A percentile compares a stretch with the other conserved stretches of the same genome.
Conservation (phyloP, 2,329 filamentous ascomycete genomes). For the Aureobasidium uvarum region DNA sequence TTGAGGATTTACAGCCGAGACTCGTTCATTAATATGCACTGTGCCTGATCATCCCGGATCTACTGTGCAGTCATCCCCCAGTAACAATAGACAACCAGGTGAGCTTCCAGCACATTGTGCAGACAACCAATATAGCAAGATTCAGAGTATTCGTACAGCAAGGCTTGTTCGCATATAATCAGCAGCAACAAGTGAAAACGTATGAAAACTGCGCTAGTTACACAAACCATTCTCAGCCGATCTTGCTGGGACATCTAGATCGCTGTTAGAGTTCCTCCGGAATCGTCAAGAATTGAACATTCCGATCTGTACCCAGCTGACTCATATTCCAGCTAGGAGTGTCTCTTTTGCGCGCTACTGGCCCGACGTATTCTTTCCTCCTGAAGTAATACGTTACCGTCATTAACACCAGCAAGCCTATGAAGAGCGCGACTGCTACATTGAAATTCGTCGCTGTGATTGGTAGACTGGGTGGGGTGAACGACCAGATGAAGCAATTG, state of each 20-base stretch:
- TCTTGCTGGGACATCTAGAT: background rate
- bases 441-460: slow-evolving; percentile 17
- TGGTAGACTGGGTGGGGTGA: background rate
- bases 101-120: background rate
- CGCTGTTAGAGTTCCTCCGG: slow-evolving; percentile 5
- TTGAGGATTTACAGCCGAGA: background rate
- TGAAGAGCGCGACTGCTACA: background rate
- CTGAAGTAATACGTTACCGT: slow-evolving; percentile 1
- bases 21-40: background rate
- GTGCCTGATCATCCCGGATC: background rate
- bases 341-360: background rate
- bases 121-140: background rate
- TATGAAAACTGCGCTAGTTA: background rate
- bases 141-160: background rate
- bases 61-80: background rate
- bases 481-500: slow-evolving; percentile 7
- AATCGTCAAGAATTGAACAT: slow-evolving; percentile 16
- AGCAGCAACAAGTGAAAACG: background rate
- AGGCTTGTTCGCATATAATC: background rate
- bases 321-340: slow-evolving; percentile 10
- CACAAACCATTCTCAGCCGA: background rate
- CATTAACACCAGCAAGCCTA: background rate
- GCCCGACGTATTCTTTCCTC: background rate
- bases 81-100: background rate
- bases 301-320: background rate